phyloP scores from a whole-genome alignment of 1,139 yeast species.

The Pichia sp. region DNA sequence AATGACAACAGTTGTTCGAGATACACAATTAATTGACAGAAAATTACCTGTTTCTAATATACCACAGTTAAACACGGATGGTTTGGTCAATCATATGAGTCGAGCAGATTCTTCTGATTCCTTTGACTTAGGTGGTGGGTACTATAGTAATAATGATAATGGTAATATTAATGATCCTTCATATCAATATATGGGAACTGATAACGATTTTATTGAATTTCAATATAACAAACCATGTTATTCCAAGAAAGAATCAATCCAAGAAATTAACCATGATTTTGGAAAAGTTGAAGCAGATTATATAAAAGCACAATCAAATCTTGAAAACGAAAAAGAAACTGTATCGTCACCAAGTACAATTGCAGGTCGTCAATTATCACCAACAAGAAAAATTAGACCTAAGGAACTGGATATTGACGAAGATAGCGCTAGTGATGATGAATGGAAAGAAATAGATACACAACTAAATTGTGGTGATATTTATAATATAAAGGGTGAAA shows the following conservation, averaged over 20 bases:
- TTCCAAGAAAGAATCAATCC: constrained; percentile 12
- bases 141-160: background rate
- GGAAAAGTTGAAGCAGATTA: constrained; percentile 5
- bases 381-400: background rate
- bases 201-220: constrained; percentile 17
- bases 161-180: constrained; percentile 5
- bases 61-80: background rate
- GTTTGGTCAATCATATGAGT: background rate
- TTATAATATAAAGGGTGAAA: constrained; percentile 47
- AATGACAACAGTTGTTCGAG: constrained; percentile 5
- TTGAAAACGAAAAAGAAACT: too few species aligned
- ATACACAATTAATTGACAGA: constrained; percentile 5
- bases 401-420: constrained; percentile 15
- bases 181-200: background rate
- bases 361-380: background rate
- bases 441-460: constrained; percentile 52
- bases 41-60: constrained; percentile 4
- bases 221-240: constrained; percentile 12
- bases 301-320: background rate
- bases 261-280: constrained; percentile 17
- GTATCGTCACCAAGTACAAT: background rate
- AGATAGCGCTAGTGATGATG: constrained; percentile 25
- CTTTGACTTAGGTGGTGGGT: background rate
- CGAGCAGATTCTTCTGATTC: background rate
- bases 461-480: constrained; percentile 42